Percentiles rank a stretch among this genome's conserved stretches.
Evolutionary conservation across 495 filamentous ascomycete species (phyloP).

Genomic region (Penicillium lagena): DNA sequence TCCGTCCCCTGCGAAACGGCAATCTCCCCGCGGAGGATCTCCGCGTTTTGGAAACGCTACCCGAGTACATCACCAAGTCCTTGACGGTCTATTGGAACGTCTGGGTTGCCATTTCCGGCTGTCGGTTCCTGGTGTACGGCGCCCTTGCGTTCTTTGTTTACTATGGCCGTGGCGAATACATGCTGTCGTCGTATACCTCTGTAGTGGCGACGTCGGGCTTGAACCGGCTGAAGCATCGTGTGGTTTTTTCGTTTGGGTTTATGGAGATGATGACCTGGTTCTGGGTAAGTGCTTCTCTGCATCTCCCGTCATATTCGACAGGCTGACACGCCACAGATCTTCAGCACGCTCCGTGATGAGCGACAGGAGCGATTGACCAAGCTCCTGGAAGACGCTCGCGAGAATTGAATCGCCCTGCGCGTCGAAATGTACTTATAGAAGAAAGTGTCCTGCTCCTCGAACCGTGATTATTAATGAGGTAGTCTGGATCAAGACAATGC

Average conservation of each 20-base stretch:
- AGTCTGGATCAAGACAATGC: no score
- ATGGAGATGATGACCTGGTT: conserved; percentile 84
- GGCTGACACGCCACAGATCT: conserved; percentile 38
- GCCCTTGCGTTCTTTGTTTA: conserved; percentile 63
- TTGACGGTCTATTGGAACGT: conserved; percentile 56
- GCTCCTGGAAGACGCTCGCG: conserved; percentile 27
- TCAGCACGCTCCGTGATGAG: conserved; percentile 37
- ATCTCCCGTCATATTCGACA: background rate
- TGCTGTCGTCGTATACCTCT: conserved; percentile 23
- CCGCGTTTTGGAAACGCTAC: conserved; percentile 32
- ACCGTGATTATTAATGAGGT: no score
- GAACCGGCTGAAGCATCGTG: conserved; percentile 66
- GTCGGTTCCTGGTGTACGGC: conserved; percentile 62
- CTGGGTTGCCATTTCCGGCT: conserved; percentile 66
- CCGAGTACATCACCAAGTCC: conserved; percentile 22
- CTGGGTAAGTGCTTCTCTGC: conserved; percentile 51
- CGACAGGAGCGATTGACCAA: conserved; percentile 32
- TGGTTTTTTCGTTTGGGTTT: conserved; percentile 79
- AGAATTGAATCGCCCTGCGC: conserved; percentile 3
- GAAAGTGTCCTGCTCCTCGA: background rate
- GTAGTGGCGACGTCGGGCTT: conserved; percentile 19
- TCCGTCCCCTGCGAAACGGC: conserved; percentile 18
- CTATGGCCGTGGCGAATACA: conserved; percentile 39
- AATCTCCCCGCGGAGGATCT: conserved; percentile 23
- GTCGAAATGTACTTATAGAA: conserved; percentile 8